Base-by-base conservation (phyloP, 345 rosid genomes). In the Lepidium sativum region DNA sequence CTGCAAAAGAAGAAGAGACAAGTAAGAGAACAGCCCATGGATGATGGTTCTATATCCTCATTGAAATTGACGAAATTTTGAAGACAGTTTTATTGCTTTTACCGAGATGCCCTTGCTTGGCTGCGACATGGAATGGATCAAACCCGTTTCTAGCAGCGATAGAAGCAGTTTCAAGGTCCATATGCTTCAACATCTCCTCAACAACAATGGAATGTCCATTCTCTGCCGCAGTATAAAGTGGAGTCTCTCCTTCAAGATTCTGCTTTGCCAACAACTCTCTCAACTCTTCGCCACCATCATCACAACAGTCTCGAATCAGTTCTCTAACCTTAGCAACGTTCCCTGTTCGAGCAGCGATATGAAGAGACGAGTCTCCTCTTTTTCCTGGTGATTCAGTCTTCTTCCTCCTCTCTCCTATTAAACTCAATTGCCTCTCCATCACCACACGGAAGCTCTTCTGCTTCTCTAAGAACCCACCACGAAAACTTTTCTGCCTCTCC, bases 91-190 rank as follows among this genome's bases (percentile, higher is more conserved):
- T 43, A 21, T 58, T 50, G 20, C 14, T 31, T 37, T 74, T 80
- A 94, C 99, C 97, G 18, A 90, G 86, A 79, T 94, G 92, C 65
- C 99, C 99, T 63, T 94, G 97, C 82, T 82, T 94, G 10, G 99
- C 87, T 9, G 97, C 91, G 20, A 94, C 82, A 76, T 94, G 99
- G 73, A 94, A 86, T 2, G 99, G 83, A 63, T 88, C 97, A 69
- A 74, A 94, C 4, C 95, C 99, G 53, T 94, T 94, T 76, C 91
- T 78, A 16, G 99, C 95, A 12, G 83, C 68, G 1, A 85, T 77
- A 0, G 96, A 86, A 10, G 89, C 95, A 59, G 70, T 82, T 60
- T 80, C 83, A 18, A 86, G 89, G 72, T 88, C 75, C 82, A 89
- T 88, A 73, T 81, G 80, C 50, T 79, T 84, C 80, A 94, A 55